phyloP scores from a whole-genome alignment of 2,329 filamentous ascomycete genomes.

The Fusarium staphyleae region DNA sequence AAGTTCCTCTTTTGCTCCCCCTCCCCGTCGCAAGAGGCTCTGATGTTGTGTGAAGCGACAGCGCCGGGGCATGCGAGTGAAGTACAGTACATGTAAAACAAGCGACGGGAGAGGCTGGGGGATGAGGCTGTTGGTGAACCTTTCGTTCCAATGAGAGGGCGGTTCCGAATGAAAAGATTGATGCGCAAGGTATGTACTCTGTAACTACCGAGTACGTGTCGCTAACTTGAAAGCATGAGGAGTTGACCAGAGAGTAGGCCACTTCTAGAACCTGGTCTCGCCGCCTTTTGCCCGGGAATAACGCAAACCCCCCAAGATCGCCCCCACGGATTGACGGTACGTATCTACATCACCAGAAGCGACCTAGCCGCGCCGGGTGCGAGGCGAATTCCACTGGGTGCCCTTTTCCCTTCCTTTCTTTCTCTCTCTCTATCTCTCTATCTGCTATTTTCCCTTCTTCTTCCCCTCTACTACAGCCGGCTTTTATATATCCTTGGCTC shows the following conservation, averaged over 20 bases:
- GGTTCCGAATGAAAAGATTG: too few species aligned
- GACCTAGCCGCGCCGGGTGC: slow-evolving; percentile 13
- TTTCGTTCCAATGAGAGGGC: slow-evolving; percentile 6
- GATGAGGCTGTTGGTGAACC: neutral
- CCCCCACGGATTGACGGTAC: neutral
- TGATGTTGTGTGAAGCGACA: neutral
- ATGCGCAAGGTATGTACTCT: too few species aligned
- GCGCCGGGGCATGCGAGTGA: too few species aligned
- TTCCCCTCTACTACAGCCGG: neutral
- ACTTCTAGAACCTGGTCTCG: too few species aligned
- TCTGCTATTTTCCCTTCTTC: too few species aligned
- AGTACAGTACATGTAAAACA: too few species aligned
- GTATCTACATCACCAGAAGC: slow-evolving; percentile 3
- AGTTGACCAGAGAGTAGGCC: too few species aligned
- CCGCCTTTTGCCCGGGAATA: slow-evolving; percentile 18
- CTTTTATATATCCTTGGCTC: neutral
- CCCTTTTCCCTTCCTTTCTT: slow-evolving; percentile 1
- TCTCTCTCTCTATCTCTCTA: neutral
- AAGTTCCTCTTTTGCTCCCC: slow-evolving; percentile 38
- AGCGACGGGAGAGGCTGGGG: too few species aligned
- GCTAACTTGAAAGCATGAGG: too few species aligned
- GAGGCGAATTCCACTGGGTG: slow-evolving; percentile 1
- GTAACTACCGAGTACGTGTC: too few species aligned
- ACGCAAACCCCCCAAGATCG: slow-evolving; percentile 14
- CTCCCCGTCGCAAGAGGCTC: slow-evolving; percentile 18